A percentile compares a stretch with the other conserved stretches of the same genome.
These are phyloP conservation scores for Fusarium concolor DNA, from an alignment of 2,329 filamentous ascomycete genomes.

Conservation along the genomic window DNA sequence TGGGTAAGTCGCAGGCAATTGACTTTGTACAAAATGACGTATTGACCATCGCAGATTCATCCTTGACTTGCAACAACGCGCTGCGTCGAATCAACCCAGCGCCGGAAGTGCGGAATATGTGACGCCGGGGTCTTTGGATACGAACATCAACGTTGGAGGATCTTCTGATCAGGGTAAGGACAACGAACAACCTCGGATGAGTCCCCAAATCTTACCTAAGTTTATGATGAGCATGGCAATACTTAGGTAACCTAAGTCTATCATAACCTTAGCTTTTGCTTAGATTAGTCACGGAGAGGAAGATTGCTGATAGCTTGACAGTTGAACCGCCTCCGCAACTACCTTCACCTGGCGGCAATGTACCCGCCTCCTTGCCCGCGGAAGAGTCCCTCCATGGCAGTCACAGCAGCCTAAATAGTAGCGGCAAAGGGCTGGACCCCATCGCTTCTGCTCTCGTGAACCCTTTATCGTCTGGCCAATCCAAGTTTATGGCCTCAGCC, in stretches of 20 bases:
- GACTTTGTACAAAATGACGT: constrained; percentile 11
- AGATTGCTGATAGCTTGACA: neutral
- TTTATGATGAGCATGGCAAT: no score
- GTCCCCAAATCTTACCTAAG: no score
- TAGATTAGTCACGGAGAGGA: no score
- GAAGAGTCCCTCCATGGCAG: constrained; percentile 35
- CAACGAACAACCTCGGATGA: no score
- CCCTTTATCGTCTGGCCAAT: constrained; percentile 55
- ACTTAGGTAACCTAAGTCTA: no score
- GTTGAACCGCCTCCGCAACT: constrained; percentile 16
- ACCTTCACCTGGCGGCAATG: constrained; percentile 17
- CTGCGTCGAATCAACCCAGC: constrained; percentile 21
- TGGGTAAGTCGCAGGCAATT: constrained; percentile 49
- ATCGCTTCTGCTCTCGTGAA: constrained; percentile 54
- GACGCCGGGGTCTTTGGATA: constrained; percentile 41
- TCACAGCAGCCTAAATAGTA: constrained; percentile 27
- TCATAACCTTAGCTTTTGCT: no score
- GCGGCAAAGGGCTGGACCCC: constrained; percentile 41
- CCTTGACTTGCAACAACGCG: constrained; percentile 51
- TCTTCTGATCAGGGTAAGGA: constrained; percentile 34
- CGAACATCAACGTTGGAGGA: constrained; percentile 32
- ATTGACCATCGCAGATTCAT: constrained; percentile 47
- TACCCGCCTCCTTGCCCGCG: constrained; percentile 15
- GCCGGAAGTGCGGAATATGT: constrained; percentile 33
- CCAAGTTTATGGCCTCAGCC: constrained; percentile 55